Evolutionary conservation across 768 basidiomycete genomes (phyloP), one percentile per base, ranked within the genome.

Genomic region (Leucocoprinus leucothites): DNA sequence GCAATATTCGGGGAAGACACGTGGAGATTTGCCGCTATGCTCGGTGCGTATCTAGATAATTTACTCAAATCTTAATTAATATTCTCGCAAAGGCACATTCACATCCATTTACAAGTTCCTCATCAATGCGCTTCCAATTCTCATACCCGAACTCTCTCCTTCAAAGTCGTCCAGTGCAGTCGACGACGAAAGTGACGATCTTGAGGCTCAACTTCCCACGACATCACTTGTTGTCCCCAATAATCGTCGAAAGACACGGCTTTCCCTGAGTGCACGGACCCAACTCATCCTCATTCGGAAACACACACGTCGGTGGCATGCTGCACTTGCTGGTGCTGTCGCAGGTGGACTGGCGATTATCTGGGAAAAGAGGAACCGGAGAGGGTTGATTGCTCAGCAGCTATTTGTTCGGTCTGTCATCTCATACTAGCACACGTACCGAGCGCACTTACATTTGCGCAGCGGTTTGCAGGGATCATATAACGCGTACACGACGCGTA

Each of bases 381-480:
- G 90, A 54, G 70, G 75, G 14, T 79, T 81, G 16, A 88, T 94
- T 58, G 88, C 88, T 0, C 92, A 95, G 63, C 94, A 95, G 69
- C 65, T 94, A 62, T 91, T 96, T 70, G 93, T 96, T 49, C 82
- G 93, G 91, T 85, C 54, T 48, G 84, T 72, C 25, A 48, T 48
- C 11, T n/a, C 55, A 4, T 11, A 7, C 7, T 24, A 9, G 28
- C 38, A 1, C 42, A 55, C 6, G 50, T 19, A 21, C 21, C 21
- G 36, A 51, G 18, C 49, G 52, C 4, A 38, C 24, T 31, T 47
- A 19, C 18, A 31, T 31, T 42, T 51, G 26, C 51, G 16, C 5
- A 92, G 94, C 45, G 94, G 95, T 2, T 74, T 98, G 6, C 95
- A 98, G 68, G 94, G 92, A 1, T 84, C 86, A 1, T 96, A 90